A percentile compares a stretch with the other conserved stretches of the same genome.
Conservation (phyloP, 2,329 filamentous ascomycete species). For the Botrytis aclada region DNA sequence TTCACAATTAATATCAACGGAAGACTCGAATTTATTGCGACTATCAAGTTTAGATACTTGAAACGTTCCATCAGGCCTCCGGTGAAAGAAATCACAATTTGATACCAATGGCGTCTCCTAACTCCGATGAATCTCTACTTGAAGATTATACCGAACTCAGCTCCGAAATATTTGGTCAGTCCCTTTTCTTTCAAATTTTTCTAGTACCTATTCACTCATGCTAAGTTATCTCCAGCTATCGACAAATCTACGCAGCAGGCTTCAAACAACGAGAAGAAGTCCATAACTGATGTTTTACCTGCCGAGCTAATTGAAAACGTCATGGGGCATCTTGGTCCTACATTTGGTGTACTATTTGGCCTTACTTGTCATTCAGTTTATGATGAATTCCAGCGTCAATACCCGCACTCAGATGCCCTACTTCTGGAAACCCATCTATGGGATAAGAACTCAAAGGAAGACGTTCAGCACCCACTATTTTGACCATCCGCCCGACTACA, state of each 20-base stretch:
- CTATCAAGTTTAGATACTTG: not conserved
- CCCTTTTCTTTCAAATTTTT: not conserved
- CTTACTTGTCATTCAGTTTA: not conserved
- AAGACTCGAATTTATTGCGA: not conserved
- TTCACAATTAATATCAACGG: not conserved
- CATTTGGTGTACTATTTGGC: not conserved
- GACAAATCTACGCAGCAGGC: not conserved
- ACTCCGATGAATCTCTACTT: not conserved
- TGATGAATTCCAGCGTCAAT: not conserved
- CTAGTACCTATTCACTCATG: not conserved
- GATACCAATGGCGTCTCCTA: not conserved
- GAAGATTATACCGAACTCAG: not conserved
- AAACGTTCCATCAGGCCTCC: too few relatives aligned
- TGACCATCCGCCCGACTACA: not conserved
- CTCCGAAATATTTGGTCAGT: not conserved
- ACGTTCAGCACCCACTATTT: not conserved
- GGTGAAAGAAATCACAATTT: not conserved
- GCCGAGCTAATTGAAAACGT: not conserved
- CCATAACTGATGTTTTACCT: not conserved
- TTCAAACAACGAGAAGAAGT: not conserved
- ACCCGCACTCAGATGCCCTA: not conserved
- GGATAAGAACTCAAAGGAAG: not conserved
- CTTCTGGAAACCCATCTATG: not conserved
- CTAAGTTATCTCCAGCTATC: not conserved
- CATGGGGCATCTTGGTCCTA: not conserved